A percentile compares a stretch with the other conserved stretches of the same genome.
phyloP scores from a whole-genome alignment of 202 grass and related monocot species.

The Schoenoplectus triqueter region DNA sequence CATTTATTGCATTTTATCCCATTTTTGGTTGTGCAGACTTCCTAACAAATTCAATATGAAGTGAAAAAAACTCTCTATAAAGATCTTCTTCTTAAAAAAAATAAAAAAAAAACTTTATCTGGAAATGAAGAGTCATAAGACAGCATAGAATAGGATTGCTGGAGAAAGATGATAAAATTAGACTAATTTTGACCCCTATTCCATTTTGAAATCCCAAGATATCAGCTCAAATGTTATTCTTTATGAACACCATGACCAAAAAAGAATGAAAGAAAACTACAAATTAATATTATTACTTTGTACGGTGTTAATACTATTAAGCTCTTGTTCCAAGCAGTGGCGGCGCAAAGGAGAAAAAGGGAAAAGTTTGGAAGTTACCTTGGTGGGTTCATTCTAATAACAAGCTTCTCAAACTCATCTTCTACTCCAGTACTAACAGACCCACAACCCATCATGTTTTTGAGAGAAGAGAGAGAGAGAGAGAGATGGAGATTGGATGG shows the following conservation, averaged over 20 bases:
- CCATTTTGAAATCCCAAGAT: not conserved
- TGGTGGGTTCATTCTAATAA: conserved; percentile 95
- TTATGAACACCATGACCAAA: not conserved
- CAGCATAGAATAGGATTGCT: not conserved
- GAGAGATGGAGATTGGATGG: not conserved
- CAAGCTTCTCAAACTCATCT: conserved; percentile 91
- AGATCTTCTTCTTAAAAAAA: too few species aligned
- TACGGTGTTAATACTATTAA: not conserved
- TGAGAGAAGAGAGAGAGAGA: not conserved
- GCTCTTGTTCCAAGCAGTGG: not conserved
- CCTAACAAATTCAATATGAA: not conserved
- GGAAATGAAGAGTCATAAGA: conserved; percentile 20
- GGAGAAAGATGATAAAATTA: not conserved
- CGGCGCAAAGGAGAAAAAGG: not conserved
- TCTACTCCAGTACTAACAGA: conserved; percentile 66
- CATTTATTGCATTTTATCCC: not conserved
- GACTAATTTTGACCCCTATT: not conserved
- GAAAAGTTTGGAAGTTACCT: conserved; percentile 48
- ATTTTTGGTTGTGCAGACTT: not conserved
- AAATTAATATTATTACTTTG: not conserved
- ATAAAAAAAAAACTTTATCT: too few species aligned
- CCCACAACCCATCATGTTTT: conserved; percentile 73
- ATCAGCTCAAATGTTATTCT: not conserved
- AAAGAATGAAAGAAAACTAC: not conserved
- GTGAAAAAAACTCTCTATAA: not conserved